A percentile compares a stretch with the other conserved stretches of the same genome.
phyloP scores from a whole-genome alignment of 805 yeast genomes.

The Spathaspora gorwiae region DNA sequence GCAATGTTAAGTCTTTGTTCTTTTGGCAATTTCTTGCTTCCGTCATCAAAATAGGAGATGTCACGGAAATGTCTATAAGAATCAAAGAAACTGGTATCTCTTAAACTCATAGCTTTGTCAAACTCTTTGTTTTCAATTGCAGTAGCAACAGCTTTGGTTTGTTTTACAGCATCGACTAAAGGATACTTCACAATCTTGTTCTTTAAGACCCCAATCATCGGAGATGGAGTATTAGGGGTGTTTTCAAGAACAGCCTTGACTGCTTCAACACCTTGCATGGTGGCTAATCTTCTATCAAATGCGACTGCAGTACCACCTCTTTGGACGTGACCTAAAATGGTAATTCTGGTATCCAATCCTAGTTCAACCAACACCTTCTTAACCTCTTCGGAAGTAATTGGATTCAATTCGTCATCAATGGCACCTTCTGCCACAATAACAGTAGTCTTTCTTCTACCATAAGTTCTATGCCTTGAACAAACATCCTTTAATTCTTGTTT shows the following conservation, averaged over 20 bases:
- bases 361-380: slow-evolving; percentile 59
- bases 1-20: slow-evolving; percentile 59
- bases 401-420: slow-evolving; percentile 60
- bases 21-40: slow-evolving; percentile 38
- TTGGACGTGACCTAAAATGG: slow-evolving; percentile 77
- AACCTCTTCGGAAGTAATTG: slow-evolving; percentile 63
- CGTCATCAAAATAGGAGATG: slow-evolving; percentile 38
- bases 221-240: slow-evolving; percentile 70
- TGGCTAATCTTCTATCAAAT: slow-evolving; percentile 65
- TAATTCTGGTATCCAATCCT: slow-evolving; percentile 73
- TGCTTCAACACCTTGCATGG: slow-evolving; percentile 80
- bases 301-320: slow-evolving; percentile 83
- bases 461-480: slow-evolving; percentile 57
- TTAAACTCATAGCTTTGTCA: slow-evolving; percentile 61
- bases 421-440: slow-evolving; percentile 87
- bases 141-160: slow-evolving; percentile 68
- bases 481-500: slow-evolving; percentile 61
- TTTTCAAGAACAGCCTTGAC: slow-evolving; percentile 68
- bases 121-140: slow-evolving; percentile 66
- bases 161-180: slow-evolving; percentile 65
- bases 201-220: slow-evolving; percentile 71
- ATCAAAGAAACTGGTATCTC: slow-evolving; percentile 70
- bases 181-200: slow-evolving; percentile 66
- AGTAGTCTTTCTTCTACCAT: slow-evolving; percentile 74
- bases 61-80: slow-evolving; percentile 60